These are phyloP conservation scores for Quercus lobata DNA, from an alignment of 331 rosid species.

Conservation along the genomic window DNA sequence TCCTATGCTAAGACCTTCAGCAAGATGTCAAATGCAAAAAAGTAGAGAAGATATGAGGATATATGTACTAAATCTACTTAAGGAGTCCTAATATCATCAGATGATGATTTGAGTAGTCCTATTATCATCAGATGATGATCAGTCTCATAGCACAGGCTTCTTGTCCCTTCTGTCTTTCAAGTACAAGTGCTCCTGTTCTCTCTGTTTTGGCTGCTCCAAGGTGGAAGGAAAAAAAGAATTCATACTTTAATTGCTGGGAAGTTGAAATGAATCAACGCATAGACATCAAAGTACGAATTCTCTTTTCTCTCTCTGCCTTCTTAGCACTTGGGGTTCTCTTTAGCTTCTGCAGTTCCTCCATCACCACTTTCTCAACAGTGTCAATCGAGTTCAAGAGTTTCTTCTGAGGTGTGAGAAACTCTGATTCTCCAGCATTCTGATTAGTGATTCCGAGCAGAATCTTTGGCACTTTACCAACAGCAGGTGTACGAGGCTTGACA, in stretches of 20 bases:
- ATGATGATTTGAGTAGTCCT: constrained; percentile 16
- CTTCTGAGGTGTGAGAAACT: constrained; percentile 71
- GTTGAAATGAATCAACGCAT: constrained; percentile 54
- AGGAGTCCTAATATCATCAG: constrained; percentile 30
- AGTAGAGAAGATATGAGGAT: not conserved
- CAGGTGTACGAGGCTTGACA: constrained; percentile 28
- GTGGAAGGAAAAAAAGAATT: too few relatives aligned
- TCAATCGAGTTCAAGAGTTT: constrained; percentile 68
- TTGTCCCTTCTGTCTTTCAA: constrained; percentile 3
- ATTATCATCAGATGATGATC: constrained; percentile 41
- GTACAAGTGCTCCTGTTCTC: not conserved
- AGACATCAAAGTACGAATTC: constrained; percentile 68
- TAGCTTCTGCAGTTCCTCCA: constrained; percentile 58
- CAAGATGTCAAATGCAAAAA: constrained; percentile 6
- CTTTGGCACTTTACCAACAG: constrained; percentile 48
- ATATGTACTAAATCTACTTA: not conserved
- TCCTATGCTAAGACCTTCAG: constrained; percentile 3
- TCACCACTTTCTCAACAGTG: constrained; percentile 57
- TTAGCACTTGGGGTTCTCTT: constrained; percentile 65
- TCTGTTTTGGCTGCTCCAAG: not conserved
- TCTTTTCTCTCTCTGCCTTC: constrained; percentile 69
- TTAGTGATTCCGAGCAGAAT: constrained; percentile 39
- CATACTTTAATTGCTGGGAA: not conserved
- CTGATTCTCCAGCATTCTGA: constrained; percentile 33
- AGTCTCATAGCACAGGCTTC: not conserved